Conservation (phyloP, 2,329 filamentous ascomycete species). For the Diaporthe citri region DNA sequence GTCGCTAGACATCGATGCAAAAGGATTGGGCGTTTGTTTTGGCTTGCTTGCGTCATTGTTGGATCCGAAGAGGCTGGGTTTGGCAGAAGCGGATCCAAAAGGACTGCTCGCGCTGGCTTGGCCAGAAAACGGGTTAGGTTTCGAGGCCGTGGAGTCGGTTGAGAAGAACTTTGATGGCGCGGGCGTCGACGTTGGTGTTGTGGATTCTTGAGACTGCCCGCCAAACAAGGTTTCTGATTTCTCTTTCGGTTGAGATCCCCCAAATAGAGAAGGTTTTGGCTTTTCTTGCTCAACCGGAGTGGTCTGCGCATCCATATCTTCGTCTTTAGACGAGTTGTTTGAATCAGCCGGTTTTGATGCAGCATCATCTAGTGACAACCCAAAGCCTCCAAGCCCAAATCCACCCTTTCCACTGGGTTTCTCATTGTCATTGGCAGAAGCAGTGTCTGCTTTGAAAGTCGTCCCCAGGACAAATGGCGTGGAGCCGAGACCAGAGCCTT, state of each 20-base stretch:
- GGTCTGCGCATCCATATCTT: constrained; percentile 63
- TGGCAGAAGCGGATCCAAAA: constrained; percentile 38
- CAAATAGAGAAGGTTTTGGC: constrained; percentile 51
- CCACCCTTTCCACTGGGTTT: constrained; percentile 59
- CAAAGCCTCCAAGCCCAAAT: constrained; percentile 71
- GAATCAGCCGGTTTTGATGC: constrained; percentile 48
- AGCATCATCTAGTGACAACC: constrained; percentile 66
- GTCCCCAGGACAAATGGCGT: constrained; percentile 75
- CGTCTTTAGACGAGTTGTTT: constrained; percentile 56
- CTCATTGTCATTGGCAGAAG: constrained; percentile 69
- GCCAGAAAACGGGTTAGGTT: constrained; percentile 35
- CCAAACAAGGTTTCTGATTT: not conserved
- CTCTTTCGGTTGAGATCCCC: constrained; percentile 19
- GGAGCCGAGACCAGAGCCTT: constrained; percentile 58
- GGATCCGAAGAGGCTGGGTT: constrained; percentile 41
- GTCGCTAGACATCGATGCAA: constrained; percentile 24
- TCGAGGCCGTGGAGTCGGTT: constrained; percentile 17
- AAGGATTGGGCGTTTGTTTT: constrained; percentile 39
- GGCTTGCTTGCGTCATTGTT: constrained; percentile 41
- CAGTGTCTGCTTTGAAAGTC: constrained; percentile 75
- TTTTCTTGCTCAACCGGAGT: constrained; percentile 52
- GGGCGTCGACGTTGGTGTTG: constrained; percentile 66
- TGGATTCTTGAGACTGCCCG: constrained; percentile 49
- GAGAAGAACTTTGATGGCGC: constrained; percentile 52
- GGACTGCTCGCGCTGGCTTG: constrained; percentile 40